Base-by-base conservation (phyloP, 768 basidiomycete genomes). In the Boletus rufocinnamomeus region DNA sequence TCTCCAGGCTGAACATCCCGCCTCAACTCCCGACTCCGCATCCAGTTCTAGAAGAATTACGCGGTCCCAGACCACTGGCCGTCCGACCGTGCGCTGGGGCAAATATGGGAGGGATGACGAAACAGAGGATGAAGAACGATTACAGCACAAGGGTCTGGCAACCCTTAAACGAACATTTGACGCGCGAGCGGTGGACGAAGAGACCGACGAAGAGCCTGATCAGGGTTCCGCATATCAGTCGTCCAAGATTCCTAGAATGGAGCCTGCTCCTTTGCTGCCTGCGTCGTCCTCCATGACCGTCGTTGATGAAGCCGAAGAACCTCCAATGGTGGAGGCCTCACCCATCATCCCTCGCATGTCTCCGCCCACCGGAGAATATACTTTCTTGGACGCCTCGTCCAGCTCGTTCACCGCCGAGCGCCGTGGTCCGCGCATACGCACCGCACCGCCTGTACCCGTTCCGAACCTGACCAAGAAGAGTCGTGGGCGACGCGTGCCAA, bases 391-490 rank as follows among this genome's bases (percentile, higher is more conserved):
- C 23, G 73, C 72, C 43, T 75, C 72, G 5, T 73, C 73, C 35
- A 74, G 74, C 48, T 73, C 72, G 3, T 73, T 73, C 51, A 70
- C 72, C 0, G 65, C 72, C n/a, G 79, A 79, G 40, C 73, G 73
- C 40, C 79, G 79, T 45, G 74, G 77, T 54, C 77, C 82, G 21
- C 80, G 80, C 45, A 77, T 82, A 63, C 82, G 83, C 57, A 80
- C 80, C 13, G 77, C 80, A 7, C 79, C 85, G 48, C 88, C 88
- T 25, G 78, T 85, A 28, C 88, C 88, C 14, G 87, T 90, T 43
- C 88, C 89, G 37, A 87, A 89, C 71, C 69, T 91, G 60, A 91
- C 86, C 46, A 91, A 91, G 78, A 89, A 88, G 76, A 88, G 86
- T 64, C 84, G 89, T 52, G 89, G 89, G 14, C 83, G 89, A 38